Evolutionary conservation across 768 basidiomycete species (phyloP).

Genomic region (Naganishia friedmannii): DNA sequence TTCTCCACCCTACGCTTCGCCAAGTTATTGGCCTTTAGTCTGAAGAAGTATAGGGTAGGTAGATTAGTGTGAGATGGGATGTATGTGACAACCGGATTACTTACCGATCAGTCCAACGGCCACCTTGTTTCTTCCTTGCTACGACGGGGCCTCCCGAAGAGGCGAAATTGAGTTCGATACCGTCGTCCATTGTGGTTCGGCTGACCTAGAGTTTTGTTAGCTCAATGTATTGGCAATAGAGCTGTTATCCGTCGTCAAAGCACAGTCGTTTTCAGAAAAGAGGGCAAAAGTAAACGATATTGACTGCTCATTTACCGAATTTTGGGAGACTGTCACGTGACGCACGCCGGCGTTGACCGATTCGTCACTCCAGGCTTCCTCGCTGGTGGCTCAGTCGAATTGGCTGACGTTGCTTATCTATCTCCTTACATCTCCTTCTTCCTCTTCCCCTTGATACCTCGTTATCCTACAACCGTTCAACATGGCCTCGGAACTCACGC

Average conservation of each 20-base stretch:
- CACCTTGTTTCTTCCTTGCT: slow-evolving; percentile 50
- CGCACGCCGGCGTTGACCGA: neutral
- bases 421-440: neutral
- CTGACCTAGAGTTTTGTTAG: neutral
- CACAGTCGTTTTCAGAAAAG: too few relatives aligned
- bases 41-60: slow-evolving; percentile 45
- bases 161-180: slow-evolving; percentile 69
- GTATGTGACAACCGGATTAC: slow-evolving; percentile 32
- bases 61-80: neutral
- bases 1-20: slow-evolving; percentile 31
- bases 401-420: too few relatives aligned
- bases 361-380: too few relatives aligned
- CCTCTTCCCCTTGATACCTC: neutral
- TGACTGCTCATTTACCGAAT: neutral
- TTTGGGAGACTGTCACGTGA: slow-evolving; percentile 8
- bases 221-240: too few relatives aligned
- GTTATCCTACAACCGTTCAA: neutral
- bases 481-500: slow-evolving; percentile 12
- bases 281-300: neutral
- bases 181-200: slow-evolving; percentile 66
- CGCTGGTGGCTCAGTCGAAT: too few relatives aligned
- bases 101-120: slow-evolving; percentile 61
- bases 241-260: too few relatives aligned
- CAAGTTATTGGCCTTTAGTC: slow-evolving; percentile 69
- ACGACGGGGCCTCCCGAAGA: neutral